phyloP scores from a whole-genome alignment of 805 yeast species.

The Priceomyces haplophilus region DNA sequence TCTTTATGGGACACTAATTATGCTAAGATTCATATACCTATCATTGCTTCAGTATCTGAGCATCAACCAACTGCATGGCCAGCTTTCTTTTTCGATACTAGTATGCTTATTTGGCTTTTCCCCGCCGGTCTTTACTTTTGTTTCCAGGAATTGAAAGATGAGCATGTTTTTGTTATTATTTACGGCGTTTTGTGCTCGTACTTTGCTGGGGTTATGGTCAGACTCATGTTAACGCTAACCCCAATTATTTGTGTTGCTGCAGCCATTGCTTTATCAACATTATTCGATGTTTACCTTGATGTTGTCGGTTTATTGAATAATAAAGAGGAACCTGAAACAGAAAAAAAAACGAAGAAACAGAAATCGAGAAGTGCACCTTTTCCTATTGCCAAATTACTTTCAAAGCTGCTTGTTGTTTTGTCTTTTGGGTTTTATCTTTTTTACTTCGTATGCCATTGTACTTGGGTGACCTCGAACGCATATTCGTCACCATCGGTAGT shows the following conservation, averaged over 20 bases:
- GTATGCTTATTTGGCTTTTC: constrained; percentile 93
- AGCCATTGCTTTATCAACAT: constrained; percentile 81
- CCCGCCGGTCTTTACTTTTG: constrained; percentile 94
- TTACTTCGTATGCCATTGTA: constrained; percentile 88
- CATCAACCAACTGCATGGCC: constrained; percentile 99
- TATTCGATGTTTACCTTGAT: constrained; percentile 79
- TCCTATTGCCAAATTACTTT: constrained; percentile 29
- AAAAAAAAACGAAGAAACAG: constrained; percentile 8
- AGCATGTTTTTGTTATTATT: constrained; percentile 88
- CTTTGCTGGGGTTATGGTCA: constrained; percentile 98
- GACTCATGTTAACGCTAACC: constrained; percentile 94
- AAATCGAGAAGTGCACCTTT: constrained; percentile 12
- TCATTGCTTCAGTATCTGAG: constrained; percentile 97
- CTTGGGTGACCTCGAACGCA: constrained; percentile 95
- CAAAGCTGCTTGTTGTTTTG: constrained; percentile 61
- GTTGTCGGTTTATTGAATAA: constrained; percentile 41
- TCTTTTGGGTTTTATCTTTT: constrained; percentile 72
- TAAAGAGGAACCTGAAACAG: constrained; percentile 10
- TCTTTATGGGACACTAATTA: constrained; percentile 97
- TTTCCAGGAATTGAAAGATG: constrained; percentile 85
- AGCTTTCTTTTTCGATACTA: constrained; percentile 91
- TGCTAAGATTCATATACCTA: constrained; percentile 97
- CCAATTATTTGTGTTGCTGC: constrained; percentile 94
- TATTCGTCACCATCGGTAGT: constrained; percentile 98
- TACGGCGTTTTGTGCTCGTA: constrained; percentile 93